Percentiles rank a stretch among this genome's conserved stretches.
Evolutionary conservation across 2,329 filamentous ascomycete genomes (phyloP).

Genomic region (Dryadomyces quercivorus): DNA sequence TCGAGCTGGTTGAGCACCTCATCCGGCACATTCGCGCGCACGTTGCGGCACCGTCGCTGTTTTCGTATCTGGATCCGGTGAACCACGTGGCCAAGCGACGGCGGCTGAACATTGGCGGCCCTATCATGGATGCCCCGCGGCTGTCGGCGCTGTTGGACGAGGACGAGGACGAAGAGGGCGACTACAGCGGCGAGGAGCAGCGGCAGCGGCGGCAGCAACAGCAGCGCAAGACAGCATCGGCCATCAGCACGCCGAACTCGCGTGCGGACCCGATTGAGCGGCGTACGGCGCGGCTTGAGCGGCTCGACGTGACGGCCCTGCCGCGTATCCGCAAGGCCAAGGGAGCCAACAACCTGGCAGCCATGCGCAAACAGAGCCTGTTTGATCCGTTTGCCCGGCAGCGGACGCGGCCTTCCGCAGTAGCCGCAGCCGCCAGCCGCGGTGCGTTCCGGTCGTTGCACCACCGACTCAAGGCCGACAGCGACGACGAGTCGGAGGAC

Average conservation of each 20-base stretch:
- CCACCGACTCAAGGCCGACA: slow-evolving; percentile 62
- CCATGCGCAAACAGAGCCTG: slow-evolving; percentile 50
- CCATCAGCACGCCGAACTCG: slow-evolving; percentile 53
- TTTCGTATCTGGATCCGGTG: slow-evolving; percentile 69
- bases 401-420: slow-evolving; percentile 31
- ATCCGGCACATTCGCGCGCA: slow-evolving; percentile 81
- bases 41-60: slow-evolving; percentile 69
- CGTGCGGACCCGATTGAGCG: slow-evolving; percentile 49
- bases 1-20: slow-evolving; percentile 75
- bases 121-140: slow-evolving; percentile 38
- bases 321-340: slow-evolving; percentile 65
- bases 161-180: slow-evolving; percentile 43
- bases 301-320: slow-evolving; percentile 49
- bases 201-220: neutral
- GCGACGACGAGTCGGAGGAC: slow-evolving; percentile 82
- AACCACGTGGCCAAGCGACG: slow-evolving; percentile 70
- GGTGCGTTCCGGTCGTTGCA: slow-evolving; percentile 69
- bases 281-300: slow-evolving; percentile 42
- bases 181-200: neutral
- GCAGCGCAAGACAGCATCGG: slow-evolving; percentile 28
- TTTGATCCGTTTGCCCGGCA: slow-evolving; percentile 54
- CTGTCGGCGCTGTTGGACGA: slow-evolving; percentile 34
- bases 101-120: slow-evolving; percentile 64
- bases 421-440: slow-evolving; percentile 15
- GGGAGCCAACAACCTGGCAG: slow-evolving; percentile 32